Evolutionary conservation across 768 basidiomycete genomes (phyloP).

Genomic region (Infundibulicybe gibba): DNA sequence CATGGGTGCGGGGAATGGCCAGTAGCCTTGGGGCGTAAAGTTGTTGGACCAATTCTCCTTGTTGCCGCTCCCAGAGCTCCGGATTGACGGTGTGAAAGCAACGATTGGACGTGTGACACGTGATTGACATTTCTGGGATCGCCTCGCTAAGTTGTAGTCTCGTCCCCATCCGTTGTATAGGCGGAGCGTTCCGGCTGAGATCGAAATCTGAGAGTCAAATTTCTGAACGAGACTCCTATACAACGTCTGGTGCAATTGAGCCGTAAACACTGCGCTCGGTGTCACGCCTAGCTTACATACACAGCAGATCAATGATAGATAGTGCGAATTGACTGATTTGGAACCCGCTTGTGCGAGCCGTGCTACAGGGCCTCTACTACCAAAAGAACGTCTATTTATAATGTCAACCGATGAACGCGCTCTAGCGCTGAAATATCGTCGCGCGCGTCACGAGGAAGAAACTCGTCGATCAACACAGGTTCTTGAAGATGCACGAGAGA

Average conservation of each 20-base stretch:
- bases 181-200: too few species aligned
- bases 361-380: background rate
- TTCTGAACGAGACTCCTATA: background rate
- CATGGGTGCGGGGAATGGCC: too few species aligned
- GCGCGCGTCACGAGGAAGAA: background rate
- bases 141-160: too few species aligned
- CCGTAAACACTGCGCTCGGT: conserved; percentile 6
- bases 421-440: background rate
- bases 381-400: background rate
- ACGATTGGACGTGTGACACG: too few species aligned
- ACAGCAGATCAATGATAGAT: background rate
- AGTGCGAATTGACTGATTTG: background rate
- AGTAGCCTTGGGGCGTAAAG: too few species aligned
- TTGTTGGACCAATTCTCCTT: too few species aligned
- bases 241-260: conserved; percentile 19
- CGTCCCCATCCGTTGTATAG: too few species aligned
- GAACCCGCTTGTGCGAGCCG: too few species aligned
- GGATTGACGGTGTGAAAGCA: too few species aligned
- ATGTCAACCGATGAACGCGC: background rate
- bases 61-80: too few species aligned
- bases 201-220: too few species aligned
- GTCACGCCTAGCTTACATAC: conserved; percentile 2
- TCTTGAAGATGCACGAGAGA: conserved; percentile 4
- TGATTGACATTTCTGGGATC: too few species aligned
- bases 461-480: background rate